phyloP scores from a whole-genome alignment of 2,329 filamentous ascomycete genomes.

The Cercospora brassicicola region DNA sequence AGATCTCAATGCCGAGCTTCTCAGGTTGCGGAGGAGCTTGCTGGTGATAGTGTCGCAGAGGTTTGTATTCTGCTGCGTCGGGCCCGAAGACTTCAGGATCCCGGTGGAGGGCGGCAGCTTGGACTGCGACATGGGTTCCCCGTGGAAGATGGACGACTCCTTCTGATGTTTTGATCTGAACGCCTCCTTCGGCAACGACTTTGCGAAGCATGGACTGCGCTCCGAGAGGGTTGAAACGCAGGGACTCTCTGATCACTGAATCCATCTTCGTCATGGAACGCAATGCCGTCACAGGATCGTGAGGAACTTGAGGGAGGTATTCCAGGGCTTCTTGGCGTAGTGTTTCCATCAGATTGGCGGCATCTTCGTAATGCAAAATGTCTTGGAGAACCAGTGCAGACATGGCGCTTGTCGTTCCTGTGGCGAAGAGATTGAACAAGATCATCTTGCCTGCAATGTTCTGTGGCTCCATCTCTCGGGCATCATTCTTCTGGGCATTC shows the following conservation, averaged over 20 bases:
- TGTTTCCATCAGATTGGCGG: background rate
- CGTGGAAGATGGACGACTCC: slow-evolving; percentile 23
- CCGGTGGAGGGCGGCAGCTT: slow-evolving; percentile 24
- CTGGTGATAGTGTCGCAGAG: slow-evolving; percentile 25
- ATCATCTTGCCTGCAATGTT: slow-evolving; percentile 23
- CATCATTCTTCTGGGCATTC: slow-evolving; percentile 3
- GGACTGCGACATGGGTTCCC: slow-evolving; percentile 27
- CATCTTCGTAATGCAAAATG: slow-evolving; percentile 18
- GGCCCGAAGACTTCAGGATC: slow-evolving; percentile 29
- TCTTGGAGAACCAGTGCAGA: slow-evolving; percentile 23
- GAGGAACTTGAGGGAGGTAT: background rate
- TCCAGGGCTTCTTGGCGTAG: background rate
- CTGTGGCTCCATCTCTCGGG: slow-evolving; percentile 12
- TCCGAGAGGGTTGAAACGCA: slow-evolving; percentile 22
- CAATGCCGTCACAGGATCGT: background rate
- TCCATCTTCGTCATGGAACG: slow-evolving; percentile 17
- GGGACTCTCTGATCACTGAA: slow-evolving; percentile 32
- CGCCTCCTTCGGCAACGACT: slow-evolving; percentile 28
- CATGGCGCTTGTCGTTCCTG: slow-evolving; percentile 25
- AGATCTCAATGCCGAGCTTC: background rate
- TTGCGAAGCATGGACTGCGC: slow-evolving; percentile 21
- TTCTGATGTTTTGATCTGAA: slow-evolving; percentile 24
- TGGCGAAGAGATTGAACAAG: slow-evolving; percentile 30
- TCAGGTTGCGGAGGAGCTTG: background rate
- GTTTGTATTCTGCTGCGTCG: slow-evolving; percentile 26